Conservation (phyloP, 169 alveolate species). For the Ichthyophthirius multifiliis region DNA sequence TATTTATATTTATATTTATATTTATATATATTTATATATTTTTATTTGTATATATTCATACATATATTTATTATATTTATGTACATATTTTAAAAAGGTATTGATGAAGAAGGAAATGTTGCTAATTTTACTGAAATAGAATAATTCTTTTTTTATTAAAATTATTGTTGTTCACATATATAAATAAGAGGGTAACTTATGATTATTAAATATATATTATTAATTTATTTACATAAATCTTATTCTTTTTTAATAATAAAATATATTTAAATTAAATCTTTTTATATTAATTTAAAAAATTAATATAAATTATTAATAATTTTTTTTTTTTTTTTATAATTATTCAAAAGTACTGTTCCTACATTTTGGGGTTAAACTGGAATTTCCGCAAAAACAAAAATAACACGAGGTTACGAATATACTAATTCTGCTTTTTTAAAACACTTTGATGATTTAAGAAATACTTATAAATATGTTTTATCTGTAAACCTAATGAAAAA, state of each 20-base stretch:
- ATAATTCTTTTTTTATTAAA: conserved; percentile 74
- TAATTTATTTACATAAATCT: too few species aligned
- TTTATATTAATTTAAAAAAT: too few species aligned
- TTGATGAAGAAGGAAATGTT: conserved; percentile 93
- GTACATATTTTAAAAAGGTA: conserved; percentile 87
- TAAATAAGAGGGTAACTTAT: conserved; percentile 83
- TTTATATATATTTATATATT: too few species aligned
- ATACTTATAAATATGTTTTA: conserved; percentile 43
- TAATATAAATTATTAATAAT: too few species aligned
- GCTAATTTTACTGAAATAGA: conserved; percentile 97
- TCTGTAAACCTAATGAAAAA: conserved; percentile 60
- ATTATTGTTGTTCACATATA: conserved; percentile 66
- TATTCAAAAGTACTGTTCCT: conserved; percentile 90
- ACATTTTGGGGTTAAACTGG: conserved; percentile 95
- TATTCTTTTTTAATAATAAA: too few species aligned
- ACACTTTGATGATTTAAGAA: conserved; percentile 51
- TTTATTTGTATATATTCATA: too few species aligned
- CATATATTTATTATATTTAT: too few species aligned
- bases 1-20: too few species aligned
- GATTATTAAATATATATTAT: too few species aligned
- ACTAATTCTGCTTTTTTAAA: conserved; percentile 60
- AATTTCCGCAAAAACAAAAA: conserved; percentile 41
- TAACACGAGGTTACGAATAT: conserved; percentile 53
- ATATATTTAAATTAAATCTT: too few species aligned
- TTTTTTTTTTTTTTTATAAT: background rate